Percentiles rank a stretch among this genome's conserved stretches.
phyloP scores from a whole-genome alignment of 345 rosid species.

The Conringia planisiliqua region DNA sequence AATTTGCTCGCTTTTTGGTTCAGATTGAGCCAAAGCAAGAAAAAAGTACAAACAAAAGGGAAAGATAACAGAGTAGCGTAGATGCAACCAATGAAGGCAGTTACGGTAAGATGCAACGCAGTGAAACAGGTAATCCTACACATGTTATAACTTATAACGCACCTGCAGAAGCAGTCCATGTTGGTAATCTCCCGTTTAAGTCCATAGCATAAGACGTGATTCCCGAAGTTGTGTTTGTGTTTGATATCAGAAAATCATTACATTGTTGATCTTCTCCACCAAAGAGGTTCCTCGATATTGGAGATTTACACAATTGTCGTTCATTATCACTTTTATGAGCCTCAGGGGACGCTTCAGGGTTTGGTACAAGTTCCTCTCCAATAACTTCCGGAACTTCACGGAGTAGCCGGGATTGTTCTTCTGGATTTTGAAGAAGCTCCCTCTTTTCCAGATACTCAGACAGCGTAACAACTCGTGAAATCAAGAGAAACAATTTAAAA shows the following conservation, averaged over 20 bases:
- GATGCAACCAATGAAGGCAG: not conserved
- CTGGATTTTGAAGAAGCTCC: conserved; percentile 60
- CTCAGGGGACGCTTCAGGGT: conserved; percentile 26
- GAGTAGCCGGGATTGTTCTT: conserved; percentile 62
- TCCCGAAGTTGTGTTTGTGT: conserved; percentile 29
- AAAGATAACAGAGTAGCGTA: not conserved
- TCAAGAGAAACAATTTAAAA: conserved; percentile 47
- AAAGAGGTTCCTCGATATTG: conserved; percentile 19
- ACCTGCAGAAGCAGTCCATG: conserved; percentile 39
- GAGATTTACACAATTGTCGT: conserved; percentile 18
- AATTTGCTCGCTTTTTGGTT: not conserved
- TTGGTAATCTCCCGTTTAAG: conserved; percentile 24
- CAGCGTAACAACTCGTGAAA: conserved; percentile 47
- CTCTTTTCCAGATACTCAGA: conserved; percentile 70
- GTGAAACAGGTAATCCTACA: conserved; percentile 8
- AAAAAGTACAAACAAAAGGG: too few relatives aligned
- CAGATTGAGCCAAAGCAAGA: not conserved
- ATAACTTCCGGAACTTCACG: conserved; percentile 60
- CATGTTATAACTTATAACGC: conserved; percentile 12
- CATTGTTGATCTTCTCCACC: conserved; percentile 30
- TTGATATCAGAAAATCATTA: conserved; percentile 31
- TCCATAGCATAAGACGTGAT: conserved; percentile 28
- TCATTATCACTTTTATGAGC: conserved; percentile 19
- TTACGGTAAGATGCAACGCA: not conserved
- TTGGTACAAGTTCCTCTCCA: conserved; percentile 54